Evolutionary conservation across 169 alveolate genomes (phyloP), one percentile per base, ranked within the genome.

Genomic region (Theileria annulata): DNA sequence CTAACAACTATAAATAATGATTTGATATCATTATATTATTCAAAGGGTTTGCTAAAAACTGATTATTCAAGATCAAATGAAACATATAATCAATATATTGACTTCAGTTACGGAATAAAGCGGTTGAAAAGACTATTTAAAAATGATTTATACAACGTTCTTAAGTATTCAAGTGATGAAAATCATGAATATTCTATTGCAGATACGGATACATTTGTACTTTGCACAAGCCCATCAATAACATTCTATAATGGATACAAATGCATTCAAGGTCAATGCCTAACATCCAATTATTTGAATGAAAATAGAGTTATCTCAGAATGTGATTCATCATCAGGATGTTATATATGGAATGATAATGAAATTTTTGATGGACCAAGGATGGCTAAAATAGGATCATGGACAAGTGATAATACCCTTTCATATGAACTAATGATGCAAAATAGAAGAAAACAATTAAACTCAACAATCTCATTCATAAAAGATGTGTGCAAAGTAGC

Each of bases 401-500:
- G 89, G 89, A 82, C 89, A 4, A 15, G 15, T 35, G 86, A 82
- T 33, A 59, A 25, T 15, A 69, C 21, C 0, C 70, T 82, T 13
- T 35, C 75, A 6, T 37, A 66, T 12, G 28, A 33, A 6, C 33
- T 82, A 5, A 59, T 75, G 51, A 67, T 75, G 17, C 77, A 49
- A 33, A 82, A 82, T 60, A 31, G 42, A 30, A 82, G 59, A 49
- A 10, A 23, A 23, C 63, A 37, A 28, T 74, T 75, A 19, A 27
- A 63, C 25, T 48, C 89, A 17, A 33, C 70, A 10, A 28, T 30
- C 0, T 66, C 49, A 25, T 82, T 75, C 25, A 31, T 82, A 0
- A 82, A 70, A 19, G 89, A 82, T 66, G 68, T 82, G 15, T 82
- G 86, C 71, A 73, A 49, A n/a, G 51, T 75, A 9, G 89, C 86